A percentile compares a stretch with the other conserved stretches of the same genome.
Evolutionary conservation across 495 filamentous ascomycete genomes (phyloP).

Genomic region (Elasticomyces elasticus): DNA sequence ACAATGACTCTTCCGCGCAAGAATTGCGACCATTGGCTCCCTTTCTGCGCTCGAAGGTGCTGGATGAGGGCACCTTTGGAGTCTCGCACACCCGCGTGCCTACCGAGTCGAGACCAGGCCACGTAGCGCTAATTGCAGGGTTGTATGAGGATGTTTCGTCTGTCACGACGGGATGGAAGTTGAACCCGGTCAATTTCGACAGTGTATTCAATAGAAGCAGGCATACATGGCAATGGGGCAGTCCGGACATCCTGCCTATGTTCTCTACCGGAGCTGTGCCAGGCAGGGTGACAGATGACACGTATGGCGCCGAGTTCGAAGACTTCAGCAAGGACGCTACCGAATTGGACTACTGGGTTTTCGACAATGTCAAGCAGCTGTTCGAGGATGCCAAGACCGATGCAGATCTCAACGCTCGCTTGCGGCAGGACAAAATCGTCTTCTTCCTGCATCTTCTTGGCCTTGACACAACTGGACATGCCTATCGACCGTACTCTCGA

Average conservation of each 20-base stretch:
- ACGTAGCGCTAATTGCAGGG: conserved; percentile 95
- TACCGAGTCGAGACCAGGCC: conserved; percentile 92
- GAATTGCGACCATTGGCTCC: conserved; percentile 71
- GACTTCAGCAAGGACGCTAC: conserved; percentile 79
- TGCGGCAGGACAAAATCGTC: conserved; percentile 77
- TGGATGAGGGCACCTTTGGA: conserved; percentile 91
- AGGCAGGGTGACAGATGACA: conserved; percentile 72
- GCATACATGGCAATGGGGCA: conserved; percentile 99
- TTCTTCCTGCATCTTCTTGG: conserved; percentile 98
- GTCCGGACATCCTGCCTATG: conserved; percentile 95
- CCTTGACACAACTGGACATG: conserved; percentile 85
- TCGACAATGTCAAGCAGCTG: conserved; percentile 78
- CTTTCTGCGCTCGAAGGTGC: conserved; percentile 79
- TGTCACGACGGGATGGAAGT: conserved; percentile 95
- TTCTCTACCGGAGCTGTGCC: conserved; percentile 89
- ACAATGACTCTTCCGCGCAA: conserved; percentile 38
- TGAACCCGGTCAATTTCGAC: conserved; percentile 98
- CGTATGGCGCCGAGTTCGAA: conserved; percentile 74
- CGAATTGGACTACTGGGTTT: conserved; percentile 86
- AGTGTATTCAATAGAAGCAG: conserved; percentile 94
- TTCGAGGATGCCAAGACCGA: conserved; percentile 73
- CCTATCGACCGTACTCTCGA: conserved; percentile 79
- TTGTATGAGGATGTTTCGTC: conserved; percentile 97
- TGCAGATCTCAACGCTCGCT: conserved; percentile 58
- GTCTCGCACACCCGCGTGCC: conserved; percentile 97